A percentile compares a stretch with the other conserved stretches of the same genome.
Conservation (phyloP, 495 filamentous ascomycete genomes). For the Recurvomyces mirabilis region DNA sequence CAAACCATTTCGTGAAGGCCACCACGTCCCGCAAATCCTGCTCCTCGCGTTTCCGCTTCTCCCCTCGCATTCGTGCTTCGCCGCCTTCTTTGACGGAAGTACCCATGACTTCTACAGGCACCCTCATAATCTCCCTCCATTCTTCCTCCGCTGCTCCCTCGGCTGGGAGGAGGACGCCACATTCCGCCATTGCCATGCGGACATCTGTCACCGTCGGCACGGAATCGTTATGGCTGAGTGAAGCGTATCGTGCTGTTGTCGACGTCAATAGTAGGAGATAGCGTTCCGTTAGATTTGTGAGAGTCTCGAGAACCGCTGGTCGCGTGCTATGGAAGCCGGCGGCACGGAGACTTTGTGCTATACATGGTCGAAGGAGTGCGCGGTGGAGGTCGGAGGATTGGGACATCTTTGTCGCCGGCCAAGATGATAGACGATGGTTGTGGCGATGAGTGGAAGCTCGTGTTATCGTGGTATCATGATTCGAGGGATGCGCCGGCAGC, state of each 20-base stretch:
- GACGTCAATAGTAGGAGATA: constrained; percentile 61
- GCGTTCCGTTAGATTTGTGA: constrained; percentile 62
- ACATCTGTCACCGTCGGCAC: constrained; percentile 59
- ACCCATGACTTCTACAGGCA: constrained; percentile 25
- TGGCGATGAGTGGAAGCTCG: too few relatives aligned
- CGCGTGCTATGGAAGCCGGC: constrained; percentile 69
- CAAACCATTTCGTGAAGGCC: constrained; percentile 62
- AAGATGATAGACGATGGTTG: too few relatives aligned
- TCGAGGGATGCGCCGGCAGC: too few relatives aligned
- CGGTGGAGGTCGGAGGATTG: constrained; percentile 49
- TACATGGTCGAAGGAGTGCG: constrained; percentile 65
- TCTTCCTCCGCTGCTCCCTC: constrained; percentile 46
- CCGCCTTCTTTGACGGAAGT: constrained; percentile 11
- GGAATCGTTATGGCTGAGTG: constrained; percentile 37
- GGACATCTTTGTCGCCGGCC: too few relatives aligned
- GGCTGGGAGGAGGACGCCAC: constrained; percentile 56
- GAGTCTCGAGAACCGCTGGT: constrained; percentile 63
- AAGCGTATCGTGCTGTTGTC: constrained; percentile 50
- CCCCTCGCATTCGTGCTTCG: constrained; percentile 18
- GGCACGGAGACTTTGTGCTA: constrained; percentile 79
- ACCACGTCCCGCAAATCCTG: constrained; percentile 69
- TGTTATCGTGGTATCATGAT: too few relatives aligned
- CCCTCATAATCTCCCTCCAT: constrained; percentile 32
- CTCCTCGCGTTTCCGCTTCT: constrained; percentile 32
- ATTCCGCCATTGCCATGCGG: constrained; percentile 68